Evolutionary conservation across 2,329 filamentous ascomycete species (phyloP).

Genomic region (Purpureocillium takamizusanense): DNA sequence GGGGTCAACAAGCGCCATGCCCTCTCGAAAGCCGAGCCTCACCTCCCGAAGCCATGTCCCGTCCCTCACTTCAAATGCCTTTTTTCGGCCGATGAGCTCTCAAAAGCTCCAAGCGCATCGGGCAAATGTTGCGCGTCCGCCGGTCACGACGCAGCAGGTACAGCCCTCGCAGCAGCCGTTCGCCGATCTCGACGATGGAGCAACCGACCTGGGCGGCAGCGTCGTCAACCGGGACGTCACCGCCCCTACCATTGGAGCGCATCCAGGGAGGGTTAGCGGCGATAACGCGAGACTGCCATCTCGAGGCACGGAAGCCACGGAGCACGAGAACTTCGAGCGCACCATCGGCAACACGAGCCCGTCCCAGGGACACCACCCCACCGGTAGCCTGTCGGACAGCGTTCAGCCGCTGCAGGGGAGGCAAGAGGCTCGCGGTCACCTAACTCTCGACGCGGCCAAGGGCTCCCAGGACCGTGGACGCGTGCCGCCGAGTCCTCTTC

Average conservation of each 20-base stretch:
- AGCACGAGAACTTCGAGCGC: slow-evolving; percentile 61
- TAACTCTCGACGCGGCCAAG: slow-evolving; percentile 51
- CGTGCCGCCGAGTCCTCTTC: slow-evolving; percentile 51
- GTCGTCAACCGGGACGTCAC: slow-evolving; percentile 38
- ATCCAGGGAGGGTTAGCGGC: slow-evolving; percentile 26
- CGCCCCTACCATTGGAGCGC: slow-evolving; percentile 38
- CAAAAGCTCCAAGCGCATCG: slow-evolving; percentile 88
- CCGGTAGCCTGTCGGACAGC: slow-evolving; percentile 65
- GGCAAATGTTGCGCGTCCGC: slow-evolving; percentile 42
- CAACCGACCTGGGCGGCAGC: slow-evolving; percentile 35
- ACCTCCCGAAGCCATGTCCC: slow-evolving; percentile 82
- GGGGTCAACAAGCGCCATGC: slow-evolving; percentile 41
- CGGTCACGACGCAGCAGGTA: slow-evolving; percentile 29
- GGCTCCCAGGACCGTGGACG: slow-evolving; percentile 43
- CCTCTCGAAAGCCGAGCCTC: slow-evolving; percentile 44
- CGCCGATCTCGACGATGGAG: slow-evolving; percentile 26
- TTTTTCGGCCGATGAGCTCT: slow-evolving; percentile 95
- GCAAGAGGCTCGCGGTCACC: slow-evolving; percentile 22
- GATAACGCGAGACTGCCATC: slow-evolving; percentile 54
- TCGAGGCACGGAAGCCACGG: slow-evolving; percentile 72
- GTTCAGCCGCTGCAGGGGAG: slow-evolving; percentile 62
- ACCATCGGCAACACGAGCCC: slow-evolving; percentile 68
- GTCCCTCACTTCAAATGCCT: slow-evolving; percentile 78
- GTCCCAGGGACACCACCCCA: slow-evolving; percentile 45
- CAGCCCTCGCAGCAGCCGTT: slow-evolving; percentile 12